Conservation (phyloP, 2,329 filamentous ascomycete species). For the Penicillium sp. region DNA sequence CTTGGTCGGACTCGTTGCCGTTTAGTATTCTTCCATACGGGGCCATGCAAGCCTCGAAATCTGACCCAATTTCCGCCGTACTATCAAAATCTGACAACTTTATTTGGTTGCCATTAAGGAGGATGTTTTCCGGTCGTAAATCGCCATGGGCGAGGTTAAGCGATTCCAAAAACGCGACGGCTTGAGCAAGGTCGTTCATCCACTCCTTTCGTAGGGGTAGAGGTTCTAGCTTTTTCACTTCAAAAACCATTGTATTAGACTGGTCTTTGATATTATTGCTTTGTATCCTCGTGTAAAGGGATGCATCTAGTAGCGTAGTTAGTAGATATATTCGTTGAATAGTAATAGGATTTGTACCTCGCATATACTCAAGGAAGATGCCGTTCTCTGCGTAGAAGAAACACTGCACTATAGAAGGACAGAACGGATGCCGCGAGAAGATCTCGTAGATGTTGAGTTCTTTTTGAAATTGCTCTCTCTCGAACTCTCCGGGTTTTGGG, state of each 20-base stretch:
- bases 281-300: slow-evolving; percentile 15
- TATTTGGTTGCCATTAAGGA: slow-evolving; percentile 26
- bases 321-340: slow-evolving; percentile 15
- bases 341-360: slow-evolving; percentile 18
- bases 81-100: slow-evolving; percentile 31
- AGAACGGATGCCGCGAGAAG: slow-evolving; percentile 20
- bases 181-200: slow-evolving; percentile 33
- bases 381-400: slow-evolving; percentile 21
- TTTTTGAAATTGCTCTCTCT: slow-evolving; percentile 26
- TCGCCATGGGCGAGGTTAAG: slow-evolving; percentile 33
- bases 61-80: slow-evolving; percentile 24
- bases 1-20: slow-evolving; percentile 15
- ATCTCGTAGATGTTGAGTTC: slow-evolving; percentile 25
- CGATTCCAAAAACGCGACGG: slow-evolving; percentile 31
- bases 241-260: slow-evolving; percentile 21
- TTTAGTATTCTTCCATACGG: slow-evolving; percentile 28
- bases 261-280: slow-evolving; percentile 22
- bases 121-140: slow-evolving; percentile 30
- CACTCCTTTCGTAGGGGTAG: slow-evolving; percentile 26
- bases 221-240: slow-evolving; percentile 26
- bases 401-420: slow-evolving; percentile 25
- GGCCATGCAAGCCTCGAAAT: slow-evolving; percentile 23
- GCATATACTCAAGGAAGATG: slow-evolving; percentile 24
- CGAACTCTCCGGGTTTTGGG: slow-evolving; percentile 22
- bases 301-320: neutral